Evolutionary conservation across 1,284 basidiomycete species (phyloP), one percentile per base, ranked within the genome.

Genomic region (Coniferiporia weirii): DNA sequence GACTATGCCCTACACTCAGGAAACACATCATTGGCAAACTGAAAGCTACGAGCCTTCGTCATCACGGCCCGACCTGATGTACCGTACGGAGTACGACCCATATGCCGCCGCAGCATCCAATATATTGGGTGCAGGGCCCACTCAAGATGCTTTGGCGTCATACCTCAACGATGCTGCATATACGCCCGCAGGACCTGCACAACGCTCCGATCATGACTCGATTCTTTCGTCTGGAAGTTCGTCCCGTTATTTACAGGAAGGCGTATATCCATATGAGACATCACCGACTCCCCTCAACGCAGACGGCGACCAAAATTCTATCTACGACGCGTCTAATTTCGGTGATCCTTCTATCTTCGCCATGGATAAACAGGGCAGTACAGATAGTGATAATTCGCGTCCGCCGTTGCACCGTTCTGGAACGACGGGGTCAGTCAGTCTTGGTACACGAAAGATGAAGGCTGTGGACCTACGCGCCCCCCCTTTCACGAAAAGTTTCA

Each of bases 401-500:
- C 76, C 83, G 4, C 67, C 78, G 17, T 72, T 87, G 38, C 73
- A 80, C 52, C 82, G 85, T 15, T 76, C 79, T 1, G 80, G 77
- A 48, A 86, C 84, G 4, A 76, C 77, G 5, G 74, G 77, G 34
- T 83, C 84, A 1, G 79, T 85, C 22, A 75, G 79, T 50, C 79
- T 80, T 10, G 81, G 84, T n/a, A 78, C 85, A 6, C 79, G 79
- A 52, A 88, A 87, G 70, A 87, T 81, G 61, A 91, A 90, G 70
- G 90, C 93, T 4, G 85, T 95, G 56, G 93, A 95, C 69, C 78
- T 94, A 55, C 87, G 81, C 60, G 86, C 91, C 6, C 93, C 93
- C 20, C 93, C 93, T 1, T 95, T 86, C 73, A 98, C 95, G 45
- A 98, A 97, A 71, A 90, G 94, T 68, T 98, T 96, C 70, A 95